These are phyloP conservation scores for Haplosporangium sp. DNA, from an alignment of 371 early-diverging fungal species.

Conservation along the genomic window DNA sequence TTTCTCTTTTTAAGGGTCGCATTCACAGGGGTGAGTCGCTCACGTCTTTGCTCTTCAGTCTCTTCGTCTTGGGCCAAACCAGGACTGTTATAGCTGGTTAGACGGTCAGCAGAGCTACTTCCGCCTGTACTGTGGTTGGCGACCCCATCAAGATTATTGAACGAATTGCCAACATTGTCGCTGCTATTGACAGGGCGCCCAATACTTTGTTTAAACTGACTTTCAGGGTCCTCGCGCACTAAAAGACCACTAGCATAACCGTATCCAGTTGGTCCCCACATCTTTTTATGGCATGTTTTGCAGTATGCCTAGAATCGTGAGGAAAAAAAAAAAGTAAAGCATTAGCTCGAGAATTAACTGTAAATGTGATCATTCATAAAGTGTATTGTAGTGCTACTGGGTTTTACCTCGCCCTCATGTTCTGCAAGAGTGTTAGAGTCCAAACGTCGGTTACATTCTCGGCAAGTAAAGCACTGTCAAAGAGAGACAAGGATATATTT, in stretches of 20 bases:
- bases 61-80: slow-evolving; percentile 11
- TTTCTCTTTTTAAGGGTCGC: slow-evolving; percentile 40
- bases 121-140: slow-evolving; percentile 26
- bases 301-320: slow-evolving; percentile 38
- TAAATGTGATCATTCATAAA: too few relatives aligned
- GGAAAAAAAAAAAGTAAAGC: neutral
- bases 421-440: slow-evolving; percentile 52
- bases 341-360: too few relatives aligned
- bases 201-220: slow-evolving; percentile 47
- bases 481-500: neutral
- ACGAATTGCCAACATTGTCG: slow-evolving; percentile 12
- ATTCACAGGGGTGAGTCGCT: slow-evolving; percentile 44
- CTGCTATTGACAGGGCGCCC: slow-evolving; percentile 36
- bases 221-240: slow-evolving; percentile 46
- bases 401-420: slow-evolving; percentile 47
- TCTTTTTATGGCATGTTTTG: slow-evolving; percentile 49
- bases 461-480: slow-evolving; percentile 45
- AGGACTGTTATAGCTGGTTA: slow-evolving; percentile 6
- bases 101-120: slow-evolving; percentile 22
- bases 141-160: slow-evolving; percentile 19
- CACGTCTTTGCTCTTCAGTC: slow-evolving; percentile 39
- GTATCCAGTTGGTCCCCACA: slow-evolving; percentile 54
- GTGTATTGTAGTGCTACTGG: neutral
- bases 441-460: slow-evolving; percentile 46
- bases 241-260: slow-evolving; percentile 41